These are phyloP conservation scores for Colletotrichum scovillei DNA, from an alignment of 2,329 filamentous ascomycete genomes.

Conservation along the genomic window DNA sequence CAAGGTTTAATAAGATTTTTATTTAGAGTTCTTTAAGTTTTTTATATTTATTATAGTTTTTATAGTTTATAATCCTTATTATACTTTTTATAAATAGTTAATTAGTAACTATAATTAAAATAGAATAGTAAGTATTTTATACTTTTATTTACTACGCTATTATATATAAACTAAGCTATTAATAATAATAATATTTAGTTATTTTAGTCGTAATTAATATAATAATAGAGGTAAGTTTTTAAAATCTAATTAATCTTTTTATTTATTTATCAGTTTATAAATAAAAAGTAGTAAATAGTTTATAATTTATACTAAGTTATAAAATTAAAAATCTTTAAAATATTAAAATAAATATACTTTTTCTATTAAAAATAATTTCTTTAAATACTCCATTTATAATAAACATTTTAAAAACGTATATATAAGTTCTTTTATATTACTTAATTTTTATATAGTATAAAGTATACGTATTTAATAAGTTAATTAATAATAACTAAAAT, in stretches of 20 bases:
- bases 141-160: background rate
- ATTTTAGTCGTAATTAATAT: accelerated
- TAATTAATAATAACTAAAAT: too few relatives aligned
- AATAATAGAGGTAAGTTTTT: background rate
- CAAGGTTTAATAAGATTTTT: background rate
- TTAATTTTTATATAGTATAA: too few relatives aligned
- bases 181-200: background rate
- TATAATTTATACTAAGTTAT: background rate
- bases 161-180: background rate
- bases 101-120: accelerated
- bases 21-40: background rate
- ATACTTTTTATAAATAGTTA: background rate
- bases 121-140: accelerated
- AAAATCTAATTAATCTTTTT: background rate
- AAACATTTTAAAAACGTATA: too few relatives aligned
- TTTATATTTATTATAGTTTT: too few relatives aligned
- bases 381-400: background rate
- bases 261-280: background rate
- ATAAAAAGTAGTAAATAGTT: background rate
- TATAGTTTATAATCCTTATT: too few relatives aligned
- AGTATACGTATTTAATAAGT: too few relatives aligned
- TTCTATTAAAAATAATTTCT: background rate
- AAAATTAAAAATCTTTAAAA: too few relatives aligned
- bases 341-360: too few relatives aligned
- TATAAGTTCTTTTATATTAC: too few relatives aligned